Conservation (phyloP, 1,284 basidiomycete genomes). For the Rhodotorula glutinis region DNA sequence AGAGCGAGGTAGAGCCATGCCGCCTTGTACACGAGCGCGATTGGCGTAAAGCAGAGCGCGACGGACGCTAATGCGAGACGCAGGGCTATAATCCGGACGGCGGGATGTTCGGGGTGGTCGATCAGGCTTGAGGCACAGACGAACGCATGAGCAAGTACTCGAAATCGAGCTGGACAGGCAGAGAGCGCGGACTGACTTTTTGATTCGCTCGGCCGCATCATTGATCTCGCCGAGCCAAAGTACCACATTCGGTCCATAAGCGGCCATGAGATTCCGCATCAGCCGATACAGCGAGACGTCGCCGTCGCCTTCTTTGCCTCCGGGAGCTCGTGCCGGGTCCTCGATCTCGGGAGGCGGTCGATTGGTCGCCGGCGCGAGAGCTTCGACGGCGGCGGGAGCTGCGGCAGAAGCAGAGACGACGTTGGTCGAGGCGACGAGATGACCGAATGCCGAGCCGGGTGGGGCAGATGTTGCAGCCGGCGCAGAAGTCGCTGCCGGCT, state of each 20-base stretch:
- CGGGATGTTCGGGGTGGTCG: constrained; percentile 30
- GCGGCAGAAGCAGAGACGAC: not conserved
- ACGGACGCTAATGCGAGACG: constrained; percentile 45
- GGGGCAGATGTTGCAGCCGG: not conserved
- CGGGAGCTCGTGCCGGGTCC: not conserved
- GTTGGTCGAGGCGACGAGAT: not conserved
- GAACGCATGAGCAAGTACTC: too few species aligned
- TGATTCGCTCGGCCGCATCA: constrained; percentile 25
- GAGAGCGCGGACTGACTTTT: constrained; percentile 22
- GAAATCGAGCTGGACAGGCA: not conserved
- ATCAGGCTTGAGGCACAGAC: constrained; percentile 8
- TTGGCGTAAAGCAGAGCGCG: constrained; percentile 17
- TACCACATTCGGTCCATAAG: constrained; percentile 16
- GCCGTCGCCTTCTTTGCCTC: not conserved
- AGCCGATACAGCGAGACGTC: constrained; percentile 27
- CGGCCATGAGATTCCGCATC: constrained; percentile 2
- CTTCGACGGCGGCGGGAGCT: not conserved
- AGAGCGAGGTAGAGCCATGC: constrained; percentile 11
- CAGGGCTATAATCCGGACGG: constrained; percentile 5
- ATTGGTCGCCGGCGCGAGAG: too few species aligned
- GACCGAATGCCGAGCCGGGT: not conserved
- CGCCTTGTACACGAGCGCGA: constrained; percentile 21
- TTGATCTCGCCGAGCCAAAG: constrained; percentile 8
- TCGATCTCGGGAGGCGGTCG: not conserved
- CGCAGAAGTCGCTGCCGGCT: not conserved